Evolutionary conservation across 2,329 filamentous ascomycete genomes (phyloP).

Genomic region (Aspergillus sergii): DNA sequence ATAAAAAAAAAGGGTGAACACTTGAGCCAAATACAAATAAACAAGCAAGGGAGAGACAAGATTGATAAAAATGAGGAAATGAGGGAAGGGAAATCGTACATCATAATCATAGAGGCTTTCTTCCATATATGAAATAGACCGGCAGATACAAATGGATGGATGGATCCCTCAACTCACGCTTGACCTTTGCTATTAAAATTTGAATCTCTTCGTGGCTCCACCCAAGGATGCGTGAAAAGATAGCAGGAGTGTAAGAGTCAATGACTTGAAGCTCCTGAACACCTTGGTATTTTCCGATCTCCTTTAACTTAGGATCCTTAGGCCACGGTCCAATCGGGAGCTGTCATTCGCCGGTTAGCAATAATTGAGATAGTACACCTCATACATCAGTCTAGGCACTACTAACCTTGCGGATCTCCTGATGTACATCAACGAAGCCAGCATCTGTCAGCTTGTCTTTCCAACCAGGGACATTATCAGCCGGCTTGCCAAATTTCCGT

Average conservation of each 20-base stretch:
- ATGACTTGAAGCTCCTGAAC: constrained; percentile 2
- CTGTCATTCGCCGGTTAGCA: not conserved
- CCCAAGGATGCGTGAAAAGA: not conserved
- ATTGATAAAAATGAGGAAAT: not conserved
- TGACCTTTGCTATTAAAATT: not conserved
- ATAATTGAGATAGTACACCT: not conserved
- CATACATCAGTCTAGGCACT: not conserved
- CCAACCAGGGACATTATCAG: not conserved
- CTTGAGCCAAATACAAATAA: not conserved
- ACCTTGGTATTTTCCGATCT: constrained; percentile 2
- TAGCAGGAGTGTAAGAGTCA: not conserved
- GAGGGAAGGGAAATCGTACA: not conserved
- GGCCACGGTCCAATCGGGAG: constrained; percentile 1
- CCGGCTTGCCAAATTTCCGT: not conserved
- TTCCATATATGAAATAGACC: not conserved
- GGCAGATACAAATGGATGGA: not conserved
- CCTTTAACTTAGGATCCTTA: not conserved
- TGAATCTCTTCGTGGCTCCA: not conserved
- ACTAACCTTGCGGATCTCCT: constrained; percentile 1
- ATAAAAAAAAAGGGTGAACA: not conserved
- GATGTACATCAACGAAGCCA: not conserved
- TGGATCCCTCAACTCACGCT: not conserved
- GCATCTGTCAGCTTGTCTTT: not conserved
- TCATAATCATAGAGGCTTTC: not conserved
- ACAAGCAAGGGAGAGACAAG: not conserved